These are phyloP conservation scores for Aureobasidium sp. DNA, from an alignment of 2,329 filamentous ascomycete species.

Conservation along the genomic window DNA sequence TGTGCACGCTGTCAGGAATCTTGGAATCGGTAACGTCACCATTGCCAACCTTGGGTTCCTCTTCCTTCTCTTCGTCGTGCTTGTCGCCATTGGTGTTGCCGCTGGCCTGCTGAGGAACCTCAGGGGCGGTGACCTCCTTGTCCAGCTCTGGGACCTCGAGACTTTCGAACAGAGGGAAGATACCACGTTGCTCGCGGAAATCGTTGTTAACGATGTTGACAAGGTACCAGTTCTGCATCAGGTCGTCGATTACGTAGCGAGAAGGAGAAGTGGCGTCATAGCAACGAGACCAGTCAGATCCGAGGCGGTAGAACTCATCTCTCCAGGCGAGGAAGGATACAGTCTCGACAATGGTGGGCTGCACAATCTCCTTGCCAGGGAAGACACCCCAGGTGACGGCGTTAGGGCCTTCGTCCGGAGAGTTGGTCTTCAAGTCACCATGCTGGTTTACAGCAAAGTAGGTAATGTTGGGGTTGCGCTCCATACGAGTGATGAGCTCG, in stretches of 20 bases:
- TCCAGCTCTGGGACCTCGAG: conserved; percentile 62
- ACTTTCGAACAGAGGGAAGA: conserved; percentile 80
- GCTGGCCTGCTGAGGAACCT: neutral
- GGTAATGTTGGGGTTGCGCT: conserved; percentile 71
- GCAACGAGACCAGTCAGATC: conserved; percentile 89
- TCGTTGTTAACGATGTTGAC: conserved; percentile 98
- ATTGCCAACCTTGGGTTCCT: neutral
- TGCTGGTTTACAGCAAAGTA: conserved; percentile 88
- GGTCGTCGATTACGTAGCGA: conserved; percentile 65
- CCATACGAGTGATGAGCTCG: conserved; percentile 69
- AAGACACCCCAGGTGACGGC: conserved; percentile 99
- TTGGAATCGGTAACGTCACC: conserved; percentile 2
- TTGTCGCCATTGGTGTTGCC: conserved; percentile 2
- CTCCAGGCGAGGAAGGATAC: conserved; percentile 98
- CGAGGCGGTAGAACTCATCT: conserved; percentile 90
- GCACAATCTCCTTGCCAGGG: conserved; percentile 97
- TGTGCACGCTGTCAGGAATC: conserved; percentile 11
- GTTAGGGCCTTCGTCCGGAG: conserved; percentile 71
- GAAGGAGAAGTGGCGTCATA: conserved; percentile 70
- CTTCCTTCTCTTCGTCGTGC: neutral
- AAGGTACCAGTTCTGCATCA: conserved; percentile 88
- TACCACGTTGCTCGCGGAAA: conserved; percentile 74
- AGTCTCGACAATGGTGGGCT: conserved; percentile 97
- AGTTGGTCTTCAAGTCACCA: conserved; percentile 76
- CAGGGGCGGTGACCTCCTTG: conserved; percentile 20